Percentiles rank a stretch among this genome's conserved stretches.
Evolutionary conservation across 2,329 filamentous ascomycete species (phyloP).

Genomic region (Fusarium sororula): DNA sequence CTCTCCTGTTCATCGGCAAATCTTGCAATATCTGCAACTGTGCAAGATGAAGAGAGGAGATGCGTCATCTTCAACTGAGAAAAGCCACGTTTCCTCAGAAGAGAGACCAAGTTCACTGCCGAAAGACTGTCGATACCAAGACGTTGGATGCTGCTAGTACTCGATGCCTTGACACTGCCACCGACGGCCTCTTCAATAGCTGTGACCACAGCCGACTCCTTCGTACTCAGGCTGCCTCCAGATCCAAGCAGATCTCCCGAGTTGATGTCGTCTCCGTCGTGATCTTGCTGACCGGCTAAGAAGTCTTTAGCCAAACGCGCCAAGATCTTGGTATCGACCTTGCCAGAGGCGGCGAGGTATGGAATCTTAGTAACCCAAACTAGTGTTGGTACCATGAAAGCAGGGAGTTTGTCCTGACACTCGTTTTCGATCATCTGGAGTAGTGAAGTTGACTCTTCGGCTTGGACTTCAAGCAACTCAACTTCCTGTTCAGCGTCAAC

Average conservation of each 20-base stretch:
- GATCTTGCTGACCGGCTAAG: neutral
- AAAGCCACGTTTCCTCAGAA: neutral
- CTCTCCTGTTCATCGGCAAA: neutral
- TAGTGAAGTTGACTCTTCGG: neutral
- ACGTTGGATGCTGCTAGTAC: neutral
- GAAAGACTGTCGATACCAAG: conserved; percentile 22
- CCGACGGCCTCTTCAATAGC: conserved; percentile 5
- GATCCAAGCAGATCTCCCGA: neutral
- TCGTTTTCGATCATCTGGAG: neutral
- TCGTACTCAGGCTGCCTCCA: accelerated
- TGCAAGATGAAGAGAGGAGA: neutral
- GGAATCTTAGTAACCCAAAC: conserved; percentile 16
- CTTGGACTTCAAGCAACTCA: neutral
- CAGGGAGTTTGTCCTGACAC: conserved; percentile 4
- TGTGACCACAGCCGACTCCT: neutral
- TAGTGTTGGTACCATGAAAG: conserved; percentile 18
- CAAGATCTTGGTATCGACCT: conserved; percentile 16
- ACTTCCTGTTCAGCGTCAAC: neutral
- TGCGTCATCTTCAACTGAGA: conserved; percentile 1
- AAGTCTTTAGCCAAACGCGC: conserved; percentile 1
- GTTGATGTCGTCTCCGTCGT: accelerated
- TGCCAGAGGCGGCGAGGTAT: conserved; percentile 17
- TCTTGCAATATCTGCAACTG: neutral
- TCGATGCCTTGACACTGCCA: neutral
- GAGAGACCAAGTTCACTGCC: conserved; percentile 7